Evolutionary conservation across 2,329 filamentous ascomycete genomes (phyloP).

Genomic region (Fusarium hostae): DNA sequence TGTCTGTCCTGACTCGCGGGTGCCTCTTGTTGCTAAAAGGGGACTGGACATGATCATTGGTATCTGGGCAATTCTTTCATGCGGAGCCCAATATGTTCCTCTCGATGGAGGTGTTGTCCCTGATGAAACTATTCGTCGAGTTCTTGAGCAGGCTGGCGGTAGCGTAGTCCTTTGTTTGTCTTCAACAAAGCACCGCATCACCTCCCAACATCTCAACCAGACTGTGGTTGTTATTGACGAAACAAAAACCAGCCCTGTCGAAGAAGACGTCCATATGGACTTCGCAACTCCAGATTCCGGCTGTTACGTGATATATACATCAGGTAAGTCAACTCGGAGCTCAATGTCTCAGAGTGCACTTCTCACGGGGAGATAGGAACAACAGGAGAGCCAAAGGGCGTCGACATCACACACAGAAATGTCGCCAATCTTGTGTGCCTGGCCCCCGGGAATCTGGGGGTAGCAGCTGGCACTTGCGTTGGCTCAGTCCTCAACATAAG

Average conservation of each 20-base stretch:
- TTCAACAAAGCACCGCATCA: slow-evolving; percentile 51
- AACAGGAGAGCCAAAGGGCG: slow-evolving; percentile 68
- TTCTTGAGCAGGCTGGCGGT: slow-evolving; percentile 59
- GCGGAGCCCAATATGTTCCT: slow-evolving; percentile 69
- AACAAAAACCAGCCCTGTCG: background rate
- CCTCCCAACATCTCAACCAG: slow-evolving; percentile 39
- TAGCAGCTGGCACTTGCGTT: slow-evolving; percentile 61
- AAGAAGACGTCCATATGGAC: slow-evolving; percentile 41
- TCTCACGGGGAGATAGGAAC: slow-evolving; percentile 51
- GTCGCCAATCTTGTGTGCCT: slow-evolving; percentile 64
- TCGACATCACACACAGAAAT: slow-evolving; percentile 66
- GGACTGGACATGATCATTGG: slow-evolving; percentile 67
- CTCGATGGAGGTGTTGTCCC: slow-evolving; percentile 66
- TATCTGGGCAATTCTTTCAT: slow-evolving; percentile 66
- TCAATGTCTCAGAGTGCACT: background rate
- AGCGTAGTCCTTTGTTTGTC: slow-evolving; percentile 60
- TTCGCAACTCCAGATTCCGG: slow-evolving; percentile 52
- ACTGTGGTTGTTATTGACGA: slow-evolving; percentile 48
- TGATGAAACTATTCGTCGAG: slow-evolving; percentile 59
- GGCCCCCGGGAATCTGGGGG: slow-evolving; percentile 62
- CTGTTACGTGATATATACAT: slow-evolving; percentile 66
- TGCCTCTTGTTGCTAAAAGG: slow-evolving; percentile 66
- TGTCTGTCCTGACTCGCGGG: slow-evolving; percentile 57
- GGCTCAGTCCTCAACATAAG: slow-evolving; percentile 67
- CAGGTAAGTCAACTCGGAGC: slow-evolving; percentile 50